Percentiles rank a stretch among this genome's conserved stretches.
These are phyloP conservation scores for Leptomonas seymouri DNA, from an alignment of 208 protist species.

Conservation along the genomic window DNA sequence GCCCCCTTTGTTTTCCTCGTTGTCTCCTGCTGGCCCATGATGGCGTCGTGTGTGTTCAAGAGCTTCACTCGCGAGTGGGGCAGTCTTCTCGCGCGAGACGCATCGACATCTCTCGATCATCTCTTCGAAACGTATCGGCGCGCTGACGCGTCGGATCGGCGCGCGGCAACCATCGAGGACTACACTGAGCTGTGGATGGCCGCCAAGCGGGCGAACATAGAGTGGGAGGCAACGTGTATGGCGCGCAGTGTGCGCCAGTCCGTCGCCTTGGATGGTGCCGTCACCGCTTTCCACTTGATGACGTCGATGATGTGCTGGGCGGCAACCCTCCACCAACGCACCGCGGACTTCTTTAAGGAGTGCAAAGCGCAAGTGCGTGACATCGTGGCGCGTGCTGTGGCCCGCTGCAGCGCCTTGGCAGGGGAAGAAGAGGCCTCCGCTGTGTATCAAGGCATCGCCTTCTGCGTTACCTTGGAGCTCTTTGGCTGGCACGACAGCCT, in stretches of 20 bases:
- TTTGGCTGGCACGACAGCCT: constrained; percentile 31
- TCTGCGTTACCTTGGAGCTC: constrained; percentile 28
- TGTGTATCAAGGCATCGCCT: constrained; percentile 21
- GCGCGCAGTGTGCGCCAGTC: constrained; percentile 30
- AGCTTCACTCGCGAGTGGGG: constrained; percentile 28
- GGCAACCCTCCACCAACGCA: constrained; percentile 6
- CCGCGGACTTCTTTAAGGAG: constrained; percentile 23
- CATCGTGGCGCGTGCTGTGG: constrained; percentile 5
- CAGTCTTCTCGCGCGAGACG: constrained; percentile 15
- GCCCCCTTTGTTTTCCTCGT: not conserved
- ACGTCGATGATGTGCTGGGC: constrained; percentile 33
- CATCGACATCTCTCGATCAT: constrained; percentile 14
- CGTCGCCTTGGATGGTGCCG: constrained; percentile 5
- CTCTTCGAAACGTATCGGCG: constrained; percentile 14
- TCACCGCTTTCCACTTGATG: constrained; percentile 22
- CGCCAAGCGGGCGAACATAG: constrained; percentile 22
- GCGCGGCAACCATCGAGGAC: constrained; percentile 24
- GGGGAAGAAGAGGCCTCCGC: not conserved
- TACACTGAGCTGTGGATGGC: constrained; percentile 32
- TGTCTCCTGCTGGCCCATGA: not conserved
- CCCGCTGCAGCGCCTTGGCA: constrained; percentile 18
- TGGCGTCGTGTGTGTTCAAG: constrained; percentile 4
- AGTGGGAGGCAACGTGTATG: constrained; percentile 36
- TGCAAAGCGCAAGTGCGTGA: constrained; percentile 18
- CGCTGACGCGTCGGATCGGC: not conserved